These are phyloP conservation scores for Rauvolfia tetraphylla DNA, from an alignment of 257 asterid genomes.

Conservation along the genomic window DNA sequence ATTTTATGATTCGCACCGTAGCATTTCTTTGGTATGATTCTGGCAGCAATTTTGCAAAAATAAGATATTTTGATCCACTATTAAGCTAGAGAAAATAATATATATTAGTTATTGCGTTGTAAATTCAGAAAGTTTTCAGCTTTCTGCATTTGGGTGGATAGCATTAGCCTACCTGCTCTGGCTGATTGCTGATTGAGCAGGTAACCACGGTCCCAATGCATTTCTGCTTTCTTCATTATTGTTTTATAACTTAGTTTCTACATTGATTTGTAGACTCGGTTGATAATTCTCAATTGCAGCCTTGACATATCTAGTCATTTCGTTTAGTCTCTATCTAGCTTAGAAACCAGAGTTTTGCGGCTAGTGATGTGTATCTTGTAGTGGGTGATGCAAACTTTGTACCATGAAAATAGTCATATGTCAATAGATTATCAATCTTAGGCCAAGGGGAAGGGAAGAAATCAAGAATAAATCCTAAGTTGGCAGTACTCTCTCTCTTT, in stretches of 20 bases:
- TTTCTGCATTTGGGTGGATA: background rate
- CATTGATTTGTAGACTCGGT: background rate
- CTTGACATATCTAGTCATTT: background rate
- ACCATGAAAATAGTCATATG: background rate
- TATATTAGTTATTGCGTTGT: background rate
- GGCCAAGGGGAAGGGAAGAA: background rate
- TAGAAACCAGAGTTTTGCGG: background rate
- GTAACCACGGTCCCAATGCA: background rate
- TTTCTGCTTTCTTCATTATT: background rate
- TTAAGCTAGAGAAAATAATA: background rate
- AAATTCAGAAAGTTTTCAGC: background rate
- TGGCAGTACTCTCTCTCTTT: background rate
- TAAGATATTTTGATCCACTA: background rate
- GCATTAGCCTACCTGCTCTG: background rate
- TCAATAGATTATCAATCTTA: background rate
- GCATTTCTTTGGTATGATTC: background rate
- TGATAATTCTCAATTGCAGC: background rate
- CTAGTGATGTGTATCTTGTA: background rate
- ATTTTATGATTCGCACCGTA: background rate
- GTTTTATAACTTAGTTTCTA: background rate
- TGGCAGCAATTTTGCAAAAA: background rate
- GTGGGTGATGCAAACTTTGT: background rate
- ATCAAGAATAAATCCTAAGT: background rate
- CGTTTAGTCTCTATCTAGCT: background rate
- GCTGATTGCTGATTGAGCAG: background rate